Evolutionary conservation across 305 asterid genomes (phyloP).

Genomic region (Fraxinus paxiana): DNA sequence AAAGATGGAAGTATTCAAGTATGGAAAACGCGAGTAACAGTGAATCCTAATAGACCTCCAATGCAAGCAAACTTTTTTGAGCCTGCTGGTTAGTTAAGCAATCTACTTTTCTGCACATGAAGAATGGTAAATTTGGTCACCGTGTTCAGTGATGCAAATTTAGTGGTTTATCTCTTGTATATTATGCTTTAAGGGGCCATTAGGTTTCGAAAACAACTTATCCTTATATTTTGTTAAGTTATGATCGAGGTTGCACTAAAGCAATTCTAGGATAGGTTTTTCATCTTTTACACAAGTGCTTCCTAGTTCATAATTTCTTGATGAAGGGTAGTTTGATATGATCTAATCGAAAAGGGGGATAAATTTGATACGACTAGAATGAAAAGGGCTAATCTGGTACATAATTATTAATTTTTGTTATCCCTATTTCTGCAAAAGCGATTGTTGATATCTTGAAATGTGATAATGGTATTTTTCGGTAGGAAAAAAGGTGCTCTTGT

Average conservation of each 20-base stretch:
- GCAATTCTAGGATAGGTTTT: background rate
- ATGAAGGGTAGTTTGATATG: background rate
- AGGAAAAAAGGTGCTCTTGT: background rate
- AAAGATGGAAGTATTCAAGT: conserved; percentile 96
- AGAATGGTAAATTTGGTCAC: conserved; percentile 2
- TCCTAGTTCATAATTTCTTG: background rate
- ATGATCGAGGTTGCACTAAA: conserved; percentile 12
- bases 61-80: conserved; percentile 95
- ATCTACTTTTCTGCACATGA: conserved; percentile 17
- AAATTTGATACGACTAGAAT: background rate
- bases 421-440: background rate
- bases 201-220: conserved; percentile 4
- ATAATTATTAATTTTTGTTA: background rate
- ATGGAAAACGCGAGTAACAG: conserved; percentile 84
- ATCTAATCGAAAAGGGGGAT: background rate
- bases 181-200: conserved; percentile 21
- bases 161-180: conserved; percentile 13
- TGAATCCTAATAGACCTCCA: conserved; percentile 89
- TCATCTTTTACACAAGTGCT: background rate
- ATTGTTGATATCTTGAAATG: background rate
- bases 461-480: background rate
- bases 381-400: background rate
- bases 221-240: background rate
- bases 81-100: conserved; percentile 77
- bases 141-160: conserved; percentile 11